Conservation (phyloP, 2,329 filamentous ascomycete species). For the Tolypocladium album region DNA sequence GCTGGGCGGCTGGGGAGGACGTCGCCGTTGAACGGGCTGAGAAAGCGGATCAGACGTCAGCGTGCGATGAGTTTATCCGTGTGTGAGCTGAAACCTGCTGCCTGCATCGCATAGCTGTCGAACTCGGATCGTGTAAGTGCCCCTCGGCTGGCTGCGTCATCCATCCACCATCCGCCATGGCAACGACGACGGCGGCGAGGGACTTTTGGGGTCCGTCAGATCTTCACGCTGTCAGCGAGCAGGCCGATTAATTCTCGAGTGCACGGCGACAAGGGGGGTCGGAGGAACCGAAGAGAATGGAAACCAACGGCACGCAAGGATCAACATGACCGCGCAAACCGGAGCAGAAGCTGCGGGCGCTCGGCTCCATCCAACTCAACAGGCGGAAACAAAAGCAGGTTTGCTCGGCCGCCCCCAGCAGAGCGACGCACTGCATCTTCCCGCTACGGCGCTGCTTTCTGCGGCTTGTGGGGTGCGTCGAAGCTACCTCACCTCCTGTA, state of each 20-base stretch:
- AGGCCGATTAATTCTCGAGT: neutral
- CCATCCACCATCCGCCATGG: neutral
- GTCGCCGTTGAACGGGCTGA: too few species aligned
- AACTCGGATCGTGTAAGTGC: neutral
- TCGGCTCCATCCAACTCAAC: neutral
- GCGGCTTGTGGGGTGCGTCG: neutral
- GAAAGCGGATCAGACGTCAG: neutral
- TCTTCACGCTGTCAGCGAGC: neutral
- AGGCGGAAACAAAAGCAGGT: neutral
- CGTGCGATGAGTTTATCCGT: neutral
- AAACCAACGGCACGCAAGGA: neutral
- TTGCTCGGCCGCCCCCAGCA: neutral
- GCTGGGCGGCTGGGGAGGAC: neutral
- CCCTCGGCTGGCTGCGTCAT: neutral
- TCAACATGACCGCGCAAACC: neutral
- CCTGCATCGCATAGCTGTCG: neutral
- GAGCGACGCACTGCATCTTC: neutral
- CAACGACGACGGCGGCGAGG: neutral
- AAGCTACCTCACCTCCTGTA: neutral
- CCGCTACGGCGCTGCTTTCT: neutral
- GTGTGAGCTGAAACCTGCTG: neutral
- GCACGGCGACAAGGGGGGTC: neutral
- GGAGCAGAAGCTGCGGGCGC: slow-evolving; percentile 3
- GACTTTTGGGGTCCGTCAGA: neutral
- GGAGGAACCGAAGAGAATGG: neutral